Evolutionary conservation across 202 grass and related monocot genomes (phyloP).

Genomic region (Setaria italica): DNA sequence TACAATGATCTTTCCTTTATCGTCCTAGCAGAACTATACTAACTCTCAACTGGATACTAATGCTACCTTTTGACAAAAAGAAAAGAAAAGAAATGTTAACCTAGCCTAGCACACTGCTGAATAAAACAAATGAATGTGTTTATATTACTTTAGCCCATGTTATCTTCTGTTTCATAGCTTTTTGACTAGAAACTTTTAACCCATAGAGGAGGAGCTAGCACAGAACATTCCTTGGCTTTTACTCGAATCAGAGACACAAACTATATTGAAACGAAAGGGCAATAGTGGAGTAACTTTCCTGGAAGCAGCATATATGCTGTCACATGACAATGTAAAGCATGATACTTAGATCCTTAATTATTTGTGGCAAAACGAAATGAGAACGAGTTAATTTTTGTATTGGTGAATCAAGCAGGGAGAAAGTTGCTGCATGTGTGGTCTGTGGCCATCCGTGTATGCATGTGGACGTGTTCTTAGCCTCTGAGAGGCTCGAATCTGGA

Average conservation of each 20-base stretch:
- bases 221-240: slow-evolving; percentile 31
- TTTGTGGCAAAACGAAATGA: neutral
- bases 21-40: too few relatives aligned
- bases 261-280: neutral
- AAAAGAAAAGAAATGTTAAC: neutral
- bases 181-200: slow-evolving; percentile 8
- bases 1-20: slow-evolving; percentile 20
- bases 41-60: too few relatives aligned
- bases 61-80: neutral
- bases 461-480: slow-evolving; percentile 12
- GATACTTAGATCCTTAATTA: neutral
- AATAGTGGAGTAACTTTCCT: neutral
- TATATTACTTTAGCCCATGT: too few relatives aligned
- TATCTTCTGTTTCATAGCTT: neutral
- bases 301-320: slow-evolving; percentile 10
- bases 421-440: neutral
- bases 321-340: neutral
- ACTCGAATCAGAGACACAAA: neutral
- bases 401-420: neutral
- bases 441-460: neutral
- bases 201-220: neutral
- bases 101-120: neutral
- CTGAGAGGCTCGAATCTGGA: neutral
- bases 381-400: neutral
- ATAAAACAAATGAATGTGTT: slow-evolving; percentile 12